Evolutionary conservation across 2,329 filamentous ascomycete species (phyloP), one percentile per base, ranked within the genome.

Genomic region (Cytospora chrysosperma): DNA sequence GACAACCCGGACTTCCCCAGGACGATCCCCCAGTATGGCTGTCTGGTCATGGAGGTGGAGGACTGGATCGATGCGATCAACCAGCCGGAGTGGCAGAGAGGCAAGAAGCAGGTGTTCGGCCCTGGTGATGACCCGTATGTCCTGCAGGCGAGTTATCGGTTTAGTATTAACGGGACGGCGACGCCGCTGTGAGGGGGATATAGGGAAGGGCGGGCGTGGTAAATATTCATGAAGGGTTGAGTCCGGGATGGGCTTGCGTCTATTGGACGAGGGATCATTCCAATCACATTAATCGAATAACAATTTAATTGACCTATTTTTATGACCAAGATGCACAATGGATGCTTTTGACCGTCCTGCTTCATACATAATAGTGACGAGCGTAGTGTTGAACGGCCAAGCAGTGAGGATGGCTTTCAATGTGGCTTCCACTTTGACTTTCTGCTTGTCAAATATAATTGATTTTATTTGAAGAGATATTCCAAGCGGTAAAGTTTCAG

Each of bases 51-150:
- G 75, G 94, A 97, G 79, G 91, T 95, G 15, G 86, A 97, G 81
- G 93, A 95, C 75, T 97, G 88, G 85, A 96, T 97, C 72, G 93
- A 96, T 73, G 93, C 84, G 28, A 95, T 98, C 78, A 97, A 97
- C 78, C 85, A 96, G 70, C 93, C 93, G 0, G 85, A 92, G 75
- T 97, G 94, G 94, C 87, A 87, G 64, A 85, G 93, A 61, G 76
- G 81, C 54, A 72, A 72, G 60, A 87, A 82, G 76, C 86, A 89
- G 71, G 77, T 89, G 65, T 88, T 78, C 69, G 80, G 76, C 32
- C 87, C 87, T 0, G 85, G 81, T 10, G 85, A 79, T 61, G 82
- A 82, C 66, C 84, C 85, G 3, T 88, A 86, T 71, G 81, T 85
- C n/a, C 75, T 89, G 67, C 80, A 86, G 75, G 86, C 86, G 4